Conservation (phyloP, 139 green algal species). For the Micractinium conductrix region DNA sequence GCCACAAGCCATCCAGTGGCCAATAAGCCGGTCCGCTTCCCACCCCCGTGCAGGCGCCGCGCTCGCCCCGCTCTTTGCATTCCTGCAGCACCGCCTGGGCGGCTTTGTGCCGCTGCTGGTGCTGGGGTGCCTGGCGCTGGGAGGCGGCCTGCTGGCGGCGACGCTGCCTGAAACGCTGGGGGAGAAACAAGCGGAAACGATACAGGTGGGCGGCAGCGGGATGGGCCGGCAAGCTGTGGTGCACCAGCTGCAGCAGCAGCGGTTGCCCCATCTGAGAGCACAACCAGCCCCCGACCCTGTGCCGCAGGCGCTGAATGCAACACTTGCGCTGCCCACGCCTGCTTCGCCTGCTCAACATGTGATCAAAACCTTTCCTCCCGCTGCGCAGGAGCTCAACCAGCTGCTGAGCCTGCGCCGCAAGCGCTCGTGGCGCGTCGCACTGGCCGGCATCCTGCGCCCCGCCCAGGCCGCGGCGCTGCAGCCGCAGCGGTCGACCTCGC, state of each 20-base stretch:
- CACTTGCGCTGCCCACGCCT: too few relatives aligned
- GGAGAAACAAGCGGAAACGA: constrained; percentile 13
- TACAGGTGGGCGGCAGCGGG: too few relatives aligned
- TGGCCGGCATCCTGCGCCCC: constrained; percentile 10
- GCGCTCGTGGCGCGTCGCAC: constrained; percentile 19
- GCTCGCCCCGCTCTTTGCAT: constrained; percentile 27
- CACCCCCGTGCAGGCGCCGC: background rate
- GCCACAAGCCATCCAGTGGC: too few relatives aligned
- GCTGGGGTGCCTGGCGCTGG: constrained; percentile 30
- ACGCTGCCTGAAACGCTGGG: constrained; percentile 42
- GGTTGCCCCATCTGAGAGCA: too few relatives aligned
- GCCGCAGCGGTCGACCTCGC: background rate
- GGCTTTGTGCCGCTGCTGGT: constrained; percentile 32
- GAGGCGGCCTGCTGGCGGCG: constrained; percentile 6
- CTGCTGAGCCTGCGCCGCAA: constrained; percentile 2
- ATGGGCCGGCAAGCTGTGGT: too few relatives aligned
- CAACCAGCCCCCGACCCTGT: too few relatives aligned
- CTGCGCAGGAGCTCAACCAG: constrained; percentile 27
- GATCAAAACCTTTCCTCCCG: too few relatives aligned
- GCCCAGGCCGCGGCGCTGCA: too few relatives aligned
- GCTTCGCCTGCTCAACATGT: too few relatives aligned
- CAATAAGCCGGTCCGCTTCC: too few relatives aligned
- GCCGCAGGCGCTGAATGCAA: too few relatives aligned
- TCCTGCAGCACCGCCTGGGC: constrained; percentile 26
- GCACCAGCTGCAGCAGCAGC: too few relatives aligned